Conservation (phyloP, 352 stramenopile species). For the Peronosclerospora sorghi region DNA sequence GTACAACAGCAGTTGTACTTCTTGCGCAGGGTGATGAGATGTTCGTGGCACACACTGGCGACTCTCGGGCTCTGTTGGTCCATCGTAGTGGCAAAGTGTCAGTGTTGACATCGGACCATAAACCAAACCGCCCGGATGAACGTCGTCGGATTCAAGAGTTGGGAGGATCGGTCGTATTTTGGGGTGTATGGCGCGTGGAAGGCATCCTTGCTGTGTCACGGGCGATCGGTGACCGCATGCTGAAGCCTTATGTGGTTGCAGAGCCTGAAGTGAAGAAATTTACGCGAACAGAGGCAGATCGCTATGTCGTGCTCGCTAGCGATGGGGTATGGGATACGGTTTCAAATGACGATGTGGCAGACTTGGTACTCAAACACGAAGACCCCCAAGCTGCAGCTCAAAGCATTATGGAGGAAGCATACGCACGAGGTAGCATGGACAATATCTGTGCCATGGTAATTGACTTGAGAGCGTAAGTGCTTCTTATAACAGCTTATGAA, state of each 20-base stretch:
- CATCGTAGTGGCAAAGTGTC: slow-evolving; percentile 65
- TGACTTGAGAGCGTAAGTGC: slow-evolving; percentile 68
- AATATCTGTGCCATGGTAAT: slow-evolving; percentile 89
- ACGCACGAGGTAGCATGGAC: slow-evolving; percentile 74
- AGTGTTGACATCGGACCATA: slow-evolving; percentile 82
- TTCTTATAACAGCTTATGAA: neutral
- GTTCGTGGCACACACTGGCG: slow-evolving; percentile 84
- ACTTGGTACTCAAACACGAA: slow-evolving; percentile 56
- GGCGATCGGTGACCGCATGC: slow-evolving; percentile 86
- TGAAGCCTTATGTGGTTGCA: slow-evolving; percentile 88
- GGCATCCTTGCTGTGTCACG: slow-evolving; percentile 88
- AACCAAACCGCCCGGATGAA: slow-evolving; percentile 87
- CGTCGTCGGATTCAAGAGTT: slow-evolving; percentile 79
- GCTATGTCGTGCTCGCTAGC: slow-evolving; percentile 79
- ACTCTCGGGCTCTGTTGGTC: slow-evolving; percentile 85
- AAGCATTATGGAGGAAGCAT: slow-evolving; percentile 80
- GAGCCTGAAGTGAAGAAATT: slow-evolving; percentile 82
- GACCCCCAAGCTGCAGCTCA: slow-evolving; percentile 60
- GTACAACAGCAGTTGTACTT: slow-evolving; percentile 83
- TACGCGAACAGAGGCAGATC: slow-evolving; percentile 50
- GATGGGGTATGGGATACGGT: slow-evolving; percentile 90
- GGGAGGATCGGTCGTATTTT: slow-evolving; percentile 85
- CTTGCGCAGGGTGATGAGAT: slow-evolving; percentile 64
- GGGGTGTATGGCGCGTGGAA: slow-evolving; percentile 89
- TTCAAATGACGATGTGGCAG: slow-evolving; percentile 77